Base-by-base conservation (phyloP, 805 yeast species). In the Candida oleophila region DNA sequence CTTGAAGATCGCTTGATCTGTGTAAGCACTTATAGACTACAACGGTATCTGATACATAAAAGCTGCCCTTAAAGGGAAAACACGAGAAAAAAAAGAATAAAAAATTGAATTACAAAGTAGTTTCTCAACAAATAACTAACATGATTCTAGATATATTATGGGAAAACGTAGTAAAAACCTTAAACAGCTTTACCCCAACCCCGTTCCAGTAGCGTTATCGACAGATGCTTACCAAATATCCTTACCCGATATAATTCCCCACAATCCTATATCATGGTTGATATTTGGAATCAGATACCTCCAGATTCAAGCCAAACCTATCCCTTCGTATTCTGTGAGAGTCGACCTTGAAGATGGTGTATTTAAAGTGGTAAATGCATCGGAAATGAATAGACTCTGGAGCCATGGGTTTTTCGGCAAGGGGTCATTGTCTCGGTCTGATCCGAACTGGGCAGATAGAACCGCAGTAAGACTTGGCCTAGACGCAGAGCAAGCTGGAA, bases 391-490 rank as follows among this genome's bases (percentile, higher is more conserved):
- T 18, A 64, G 65, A 35, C 66, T 94, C 2, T 94, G 98, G 98
- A 65, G 73, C 15, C 77, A 77, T 54, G 99, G 99, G 1, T 94
- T 90, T 60, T 94, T 89, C 60, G 99, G 99, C 4, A 94, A 92
- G 59, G 99, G 98, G 2, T 78, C 80, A 2, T 68, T 90, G 39
- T 87, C 96, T 32, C 73, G 99, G 52, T 86, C 96, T 47, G 97
- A 94, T 60, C 96, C 99, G 0, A 81, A 96, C 0, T 94, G 98
- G 97, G 65, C 61, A 39, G 72, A 70, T n/a, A 73, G 97, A 45
- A 81, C 89, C 1, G 65, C 46, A 33, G 71, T 82, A 41, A 64
- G 89, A 37, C 65, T 87, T 21, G 76, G 77, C 12, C 57, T 79
- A 34, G 75, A 63, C 21, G 74, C 42, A 59, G 66, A 40, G 48